Evolutionary conservation across 495 filamentous ascomycete species (phyloP).

Genomic region (Daldinia decipiens): DNA sequence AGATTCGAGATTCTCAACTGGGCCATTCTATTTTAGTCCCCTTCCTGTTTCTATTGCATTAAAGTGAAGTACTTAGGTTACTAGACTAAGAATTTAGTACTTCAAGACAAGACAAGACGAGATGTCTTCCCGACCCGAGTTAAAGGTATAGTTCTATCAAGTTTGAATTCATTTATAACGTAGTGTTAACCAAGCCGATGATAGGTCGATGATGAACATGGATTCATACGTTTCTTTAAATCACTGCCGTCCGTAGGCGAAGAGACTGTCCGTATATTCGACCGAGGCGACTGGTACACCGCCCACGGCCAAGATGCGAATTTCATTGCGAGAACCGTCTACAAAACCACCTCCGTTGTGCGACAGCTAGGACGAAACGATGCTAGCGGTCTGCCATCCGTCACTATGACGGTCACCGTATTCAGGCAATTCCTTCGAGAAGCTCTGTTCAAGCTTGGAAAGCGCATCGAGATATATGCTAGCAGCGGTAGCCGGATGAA

Average conservation of each 20-base stretch:
- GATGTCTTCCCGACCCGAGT: constrained; percentile 91
- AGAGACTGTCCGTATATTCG: constrained; percentile 88
- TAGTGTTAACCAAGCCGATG: background rate
- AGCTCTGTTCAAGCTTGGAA: constrained; percentile 88
- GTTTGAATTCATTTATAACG: background rate
- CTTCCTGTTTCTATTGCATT: background rate
- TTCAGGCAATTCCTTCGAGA: constrained; percentile 96
- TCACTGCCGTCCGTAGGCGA: constrained; percentile 72
- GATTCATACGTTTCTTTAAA: constrained; percentile 95
- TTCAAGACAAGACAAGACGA: constrained; percentile 51
- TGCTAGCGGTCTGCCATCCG: constrained; percentile 84
- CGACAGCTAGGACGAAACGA: constrained; percentile 86
- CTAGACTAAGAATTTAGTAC: background rate
- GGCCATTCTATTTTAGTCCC: background rate
- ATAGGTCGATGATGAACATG: constrained; percentile 93
- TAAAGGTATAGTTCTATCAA: constrained; percentile 69
- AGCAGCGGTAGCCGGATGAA: constrained; percentile 77
- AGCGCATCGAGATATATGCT: constrained; percentile 90
- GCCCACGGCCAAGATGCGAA: constrained; percentile 92
- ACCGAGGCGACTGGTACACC: constrained; percentile 94
- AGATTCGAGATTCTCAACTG: too few relatives aligned
- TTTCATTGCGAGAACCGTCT: constrained; percentile 93
- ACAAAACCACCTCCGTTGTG: constrained; percentile 96
- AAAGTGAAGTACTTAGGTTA: background rate
- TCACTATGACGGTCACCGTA: constrained; percentile 91